Conservation (phyloP, 306 rosid species). For the Gillenia trifoliata region DNA sequence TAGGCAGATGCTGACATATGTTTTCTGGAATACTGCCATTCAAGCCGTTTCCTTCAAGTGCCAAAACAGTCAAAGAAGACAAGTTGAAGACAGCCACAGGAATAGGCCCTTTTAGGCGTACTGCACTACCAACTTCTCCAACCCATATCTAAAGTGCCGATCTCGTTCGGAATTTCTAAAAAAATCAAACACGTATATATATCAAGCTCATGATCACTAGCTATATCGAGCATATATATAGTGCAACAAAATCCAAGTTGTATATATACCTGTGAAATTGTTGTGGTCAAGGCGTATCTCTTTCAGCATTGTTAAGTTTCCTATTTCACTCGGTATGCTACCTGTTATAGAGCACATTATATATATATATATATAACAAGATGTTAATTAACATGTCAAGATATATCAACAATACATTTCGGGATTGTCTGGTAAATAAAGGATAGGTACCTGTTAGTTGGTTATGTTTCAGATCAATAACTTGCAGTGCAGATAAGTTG, state of each 20-base stretch:
- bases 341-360: too few relatives aligned
- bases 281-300: not conserved
- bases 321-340: constrained; percentile 15
- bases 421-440: too few relatives aligned
- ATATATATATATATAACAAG: not conserved
- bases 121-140: not conserved
- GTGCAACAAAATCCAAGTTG: not conserved
- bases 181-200: too few relatives aligned
- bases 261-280: not conserved
- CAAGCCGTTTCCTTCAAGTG: not conserved
- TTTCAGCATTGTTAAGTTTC: constrained; percentile 7
- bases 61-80: not conserved
- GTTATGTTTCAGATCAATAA: too few relatives aligned
- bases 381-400: too few relatives aligned
- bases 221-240: too few relatives aligned
- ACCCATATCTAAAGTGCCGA: too few relatives aligned
- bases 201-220: too few relatives aligned
- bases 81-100: not conserved
- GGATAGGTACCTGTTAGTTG: too few relatives aligned
- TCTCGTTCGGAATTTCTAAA: too few relatives aligned
- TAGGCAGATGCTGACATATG: constrained; percentile 10
- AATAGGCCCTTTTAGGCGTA: constrained; percentile 4
- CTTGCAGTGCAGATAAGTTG: constrained; percentile 11
- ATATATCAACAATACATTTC: too few relatives aligned
- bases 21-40: constrained; percentile 1